Conservation (phyloP, 2,329 filamentous ascomycete species). For the Stylonectria norvegica region DNA sequence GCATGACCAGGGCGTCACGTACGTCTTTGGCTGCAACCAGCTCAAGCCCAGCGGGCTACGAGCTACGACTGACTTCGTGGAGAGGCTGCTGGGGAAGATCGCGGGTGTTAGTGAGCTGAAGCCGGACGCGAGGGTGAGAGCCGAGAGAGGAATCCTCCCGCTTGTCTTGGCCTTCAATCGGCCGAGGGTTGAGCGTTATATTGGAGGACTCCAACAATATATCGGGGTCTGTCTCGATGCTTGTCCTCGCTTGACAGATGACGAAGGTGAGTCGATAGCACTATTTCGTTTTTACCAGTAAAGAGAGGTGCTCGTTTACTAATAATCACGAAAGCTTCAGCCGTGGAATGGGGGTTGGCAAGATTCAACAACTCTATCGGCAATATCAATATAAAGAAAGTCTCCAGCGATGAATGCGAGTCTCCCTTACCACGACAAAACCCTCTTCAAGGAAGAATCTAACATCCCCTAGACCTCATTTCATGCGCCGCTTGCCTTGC, state of each 20-base stretch:
- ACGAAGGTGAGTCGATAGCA: slow-evolving; percentile 3
- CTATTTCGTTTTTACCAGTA: too few relatives aligned
- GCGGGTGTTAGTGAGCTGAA: background rate
- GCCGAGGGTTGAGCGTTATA: slow-evolving; percentile 14
- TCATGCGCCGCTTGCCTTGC: slow-evolving; percentile 1
- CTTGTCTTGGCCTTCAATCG: slow-evolving; percentile 23
- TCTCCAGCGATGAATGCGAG: background rate
- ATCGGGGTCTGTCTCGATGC: slow-evolving; percentile 13
- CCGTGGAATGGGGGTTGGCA: background rate
- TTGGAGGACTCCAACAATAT: slow-evolving; percentile 6
- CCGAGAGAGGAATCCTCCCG: slow-evolving; percentile 1
- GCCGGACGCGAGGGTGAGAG: rapidly evolving
- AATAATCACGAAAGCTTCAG: background rate
- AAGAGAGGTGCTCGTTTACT: background rate
- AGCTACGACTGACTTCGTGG: slow-evolving; percentile 5
- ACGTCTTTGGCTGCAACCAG: slow-evolving; percentile 32
- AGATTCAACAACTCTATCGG: background rate
- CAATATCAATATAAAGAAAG: background rate
- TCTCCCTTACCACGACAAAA: too few relatives aligned
- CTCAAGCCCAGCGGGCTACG: slow-evolving; percentile 1
- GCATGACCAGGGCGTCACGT: slow-evolving; percentile 24
- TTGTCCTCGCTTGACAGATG: background rate
- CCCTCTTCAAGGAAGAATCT: too few relatives aligned
- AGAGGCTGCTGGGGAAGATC: slow-evolving; percentile 11
- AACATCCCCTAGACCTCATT: slow-evolving; percentile 7